A percentile compares a stretch with the other conserved stretches of the same genome.
These are phyloP conservation scores for Glycine tomentella DNA, from an alignment of 306 rosid species.

Conservation along the genomic window DNA sequence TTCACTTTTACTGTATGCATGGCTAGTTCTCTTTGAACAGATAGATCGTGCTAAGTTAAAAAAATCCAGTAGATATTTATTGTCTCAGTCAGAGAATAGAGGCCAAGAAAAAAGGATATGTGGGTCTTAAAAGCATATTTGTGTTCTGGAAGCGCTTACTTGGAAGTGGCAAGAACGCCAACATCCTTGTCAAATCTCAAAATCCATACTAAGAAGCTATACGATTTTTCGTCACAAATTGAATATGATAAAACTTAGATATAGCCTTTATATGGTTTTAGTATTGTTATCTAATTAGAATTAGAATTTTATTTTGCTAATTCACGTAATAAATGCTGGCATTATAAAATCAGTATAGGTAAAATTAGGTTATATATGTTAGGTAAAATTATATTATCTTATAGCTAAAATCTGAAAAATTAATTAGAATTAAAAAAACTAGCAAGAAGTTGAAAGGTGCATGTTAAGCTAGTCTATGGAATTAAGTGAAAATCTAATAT, in stretches of 20 bases:
- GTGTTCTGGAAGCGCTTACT: not conserved
- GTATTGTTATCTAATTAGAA: not conserved
- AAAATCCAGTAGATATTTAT: not conserved
- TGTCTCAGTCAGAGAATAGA: not conserved
- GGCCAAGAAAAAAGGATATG: not conserved
- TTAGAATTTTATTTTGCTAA: not conserved
- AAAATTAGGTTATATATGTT: not conserved
- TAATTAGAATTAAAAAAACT: too few species aligned
- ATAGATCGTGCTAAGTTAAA: not conserved
- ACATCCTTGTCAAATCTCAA: slow-evolving; percentile 27
- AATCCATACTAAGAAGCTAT: not conserved
- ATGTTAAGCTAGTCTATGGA: too few species aligned
- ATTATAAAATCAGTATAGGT: not conserved
- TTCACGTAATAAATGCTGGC: not conserved
- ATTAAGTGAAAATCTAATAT: too few species aligned
- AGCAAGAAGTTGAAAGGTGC: too few species aligned
- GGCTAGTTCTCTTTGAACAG: not conserved
- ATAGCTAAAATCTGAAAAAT: too few species aligned
- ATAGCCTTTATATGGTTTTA: not conserved
- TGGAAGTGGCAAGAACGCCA: slow-evolving; percentile 2
- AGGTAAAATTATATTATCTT: too few species aligned
- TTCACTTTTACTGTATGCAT: slow-evolving; percentile 5
- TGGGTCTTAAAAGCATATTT: slow-evolving; percentile 17
- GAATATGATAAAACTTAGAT: not conserved
- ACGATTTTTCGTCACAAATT: not conserved